Evolutionary conservation across 192 early-diverging fungal species (phyloP), one percentile per base, ranked within the genome.

Genomic region (Backusella liffmaniae): DNA sequence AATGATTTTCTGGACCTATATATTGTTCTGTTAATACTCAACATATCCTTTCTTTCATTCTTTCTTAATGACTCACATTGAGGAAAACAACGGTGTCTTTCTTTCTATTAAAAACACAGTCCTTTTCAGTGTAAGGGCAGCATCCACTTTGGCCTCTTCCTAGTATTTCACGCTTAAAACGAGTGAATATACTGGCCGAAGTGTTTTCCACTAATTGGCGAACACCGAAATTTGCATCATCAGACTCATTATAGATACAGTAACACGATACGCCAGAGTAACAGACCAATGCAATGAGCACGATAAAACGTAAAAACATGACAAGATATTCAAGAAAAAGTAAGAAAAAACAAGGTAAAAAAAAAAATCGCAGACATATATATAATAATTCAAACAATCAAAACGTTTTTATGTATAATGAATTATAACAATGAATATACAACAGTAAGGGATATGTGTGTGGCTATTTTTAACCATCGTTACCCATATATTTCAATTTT

Each of bases 401-500:
- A 62, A 62, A 62, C 12, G 42, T 23, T 23, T 21, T 26, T 59
- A 26, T 26, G 23, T 59, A 59, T 59, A 59, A 13, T 21, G 3
- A 0, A 29, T 21, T n/a, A 56, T 8, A 26, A 21, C 8, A 16
- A 44, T 39, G 37, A 49, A 49, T 49, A 49, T 49, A 49, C 46
- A 49, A 49, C 1, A 49, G 5, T 4, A 49, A 44, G 15, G 4
- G 15, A 16, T 3, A 44, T 12, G 42, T 12, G 42, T 4, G 16
- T 44, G 46, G 3, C 18, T 18, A 15, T 49, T 49, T 49, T 49
- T 62, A 62, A 62, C 23, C 26, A 62, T 62, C 69, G 13, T 70
- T 70, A 15, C 70, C 72, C 23, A 65, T 32, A 42, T 62, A 74
- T 39, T 74, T 74, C 44, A 74, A 46, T 66, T 74, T 74, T 65